Evolutionary conservation across 495 filamentous ascomycete species (phyloP).

Genomic region (Annulohypoxylon bovei): DNA sequence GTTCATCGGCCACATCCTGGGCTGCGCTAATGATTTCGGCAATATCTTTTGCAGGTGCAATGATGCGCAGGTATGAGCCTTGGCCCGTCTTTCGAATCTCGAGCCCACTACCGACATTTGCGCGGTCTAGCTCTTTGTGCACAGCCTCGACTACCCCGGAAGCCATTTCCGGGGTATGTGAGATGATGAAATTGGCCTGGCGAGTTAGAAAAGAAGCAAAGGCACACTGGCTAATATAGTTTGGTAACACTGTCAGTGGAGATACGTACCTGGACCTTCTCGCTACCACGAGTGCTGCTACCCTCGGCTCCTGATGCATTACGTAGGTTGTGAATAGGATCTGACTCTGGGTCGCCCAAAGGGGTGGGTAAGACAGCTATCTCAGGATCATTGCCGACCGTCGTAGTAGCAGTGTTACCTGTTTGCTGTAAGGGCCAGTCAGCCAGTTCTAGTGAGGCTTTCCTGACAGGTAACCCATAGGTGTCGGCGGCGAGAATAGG

Average conservation of each 20-base stretch:
- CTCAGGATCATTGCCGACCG: background rate
- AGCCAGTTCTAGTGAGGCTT: background rate
- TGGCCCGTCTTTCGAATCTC: slow-evolving; percentile 14
- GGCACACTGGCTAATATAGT: slow-evolving; percentile 2
- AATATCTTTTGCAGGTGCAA: slow-evolving; percentile 14
- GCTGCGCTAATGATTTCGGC: slow-evolving; percentile 37
- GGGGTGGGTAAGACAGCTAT: background rate
- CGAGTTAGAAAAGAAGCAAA: background rate
- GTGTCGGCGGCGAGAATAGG: slow-evolving; percentile 2
- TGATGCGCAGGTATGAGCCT: slow-evolving; percentile 27
- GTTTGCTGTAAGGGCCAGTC: background rate
- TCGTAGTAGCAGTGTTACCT: background rate
- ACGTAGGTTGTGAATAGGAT: background rate
- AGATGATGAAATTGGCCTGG: slow-evolving; percentile 40
- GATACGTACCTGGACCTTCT: slow-evolving; percentile 7
- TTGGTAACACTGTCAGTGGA: background rate
- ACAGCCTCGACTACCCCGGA: slow-evolving; percentile 36
- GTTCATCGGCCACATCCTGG: slow-evolving; percentile 34
- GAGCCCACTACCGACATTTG: background rate
- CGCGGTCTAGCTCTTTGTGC: slow-evolving; percentile 33
- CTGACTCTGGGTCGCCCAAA: background rate
- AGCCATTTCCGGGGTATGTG: slow-evolving; percentile 23
- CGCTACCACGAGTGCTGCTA: background rate
- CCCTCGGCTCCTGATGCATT: background rate
- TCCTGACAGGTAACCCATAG: background rate